A percentile compares a stretch with the other conserved stretches of the same genome.
Conservation (phyloP, 169 alveolate genomes). For the Cryptosporidium bovis region DNA sequence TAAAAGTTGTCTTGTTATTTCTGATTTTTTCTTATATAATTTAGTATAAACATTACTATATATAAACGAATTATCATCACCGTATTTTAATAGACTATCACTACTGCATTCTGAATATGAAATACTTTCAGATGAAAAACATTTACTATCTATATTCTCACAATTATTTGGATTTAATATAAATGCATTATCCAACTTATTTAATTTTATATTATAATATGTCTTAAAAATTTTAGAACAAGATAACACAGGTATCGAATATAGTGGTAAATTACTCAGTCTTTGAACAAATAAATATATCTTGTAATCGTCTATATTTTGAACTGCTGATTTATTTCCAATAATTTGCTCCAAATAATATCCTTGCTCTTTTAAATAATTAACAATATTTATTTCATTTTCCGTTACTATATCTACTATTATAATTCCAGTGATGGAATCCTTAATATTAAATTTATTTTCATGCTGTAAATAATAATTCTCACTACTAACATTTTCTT, state of each 20-base stretch:
- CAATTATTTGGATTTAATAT: slow-evolving; percentile 9
- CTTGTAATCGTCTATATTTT: neutral
- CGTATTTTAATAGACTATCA: neutral
- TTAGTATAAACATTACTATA: neutral
- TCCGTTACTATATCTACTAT: slow-evolving; percentile 19
- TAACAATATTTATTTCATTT: slow-evolving; percentile 6
- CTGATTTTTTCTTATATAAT: neutral
- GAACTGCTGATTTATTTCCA: neutral
- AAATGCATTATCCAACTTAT: neutral
- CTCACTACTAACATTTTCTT: neutral
- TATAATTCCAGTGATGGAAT: slow-evolving; percentile 47
- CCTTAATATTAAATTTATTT: neutral
- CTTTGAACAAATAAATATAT: slow-evolving; percentile 46
- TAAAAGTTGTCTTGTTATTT: neutral
- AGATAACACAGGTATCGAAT: slow-evolving; percentile 31
- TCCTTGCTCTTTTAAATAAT: slow-evolving; percentile 9
- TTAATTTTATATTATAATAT: neutral
- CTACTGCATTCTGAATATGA: neutral
- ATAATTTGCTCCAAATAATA: slow-evolving; percentile 36
- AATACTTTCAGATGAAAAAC: neutral
- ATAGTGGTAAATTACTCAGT: neutral
- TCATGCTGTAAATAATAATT: neutral
- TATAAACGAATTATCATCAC: neutral
- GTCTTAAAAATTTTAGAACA: neutral
- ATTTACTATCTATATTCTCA: no score